Evolutionary conservation across 2,329 filamentous ascomycete species (phyloP), one percentile per base, ranked within the genome.

Genomic region (Claviceps lovelessii): DNA sequence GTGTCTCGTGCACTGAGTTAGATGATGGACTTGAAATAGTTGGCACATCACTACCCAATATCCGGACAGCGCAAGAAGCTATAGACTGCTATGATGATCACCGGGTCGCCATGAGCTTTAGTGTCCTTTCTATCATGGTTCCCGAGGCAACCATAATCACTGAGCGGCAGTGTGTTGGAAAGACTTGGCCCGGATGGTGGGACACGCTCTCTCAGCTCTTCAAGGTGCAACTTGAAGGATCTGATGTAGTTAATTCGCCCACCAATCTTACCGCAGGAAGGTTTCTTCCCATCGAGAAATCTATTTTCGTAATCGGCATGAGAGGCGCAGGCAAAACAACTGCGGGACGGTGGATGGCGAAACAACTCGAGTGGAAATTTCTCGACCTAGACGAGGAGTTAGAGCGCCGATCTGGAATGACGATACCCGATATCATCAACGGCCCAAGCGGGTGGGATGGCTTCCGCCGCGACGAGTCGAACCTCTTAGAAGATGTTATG

Each of bases 131-230:
- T 13, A 73, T 88, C 19, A 80, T 85, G 35, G 79, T 86, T 0
- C 84, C 87, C 1, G 70, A 80, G 8, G 79, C 88, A 0, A 85
- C 89, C 0, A 71, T 95, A 17, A 83, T 98, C 52, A 78, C 88
- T 2, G 93, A 98, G 67, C 86, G 90, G 57, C 90, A 95, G 64
- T 98, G 93, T 67, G 88, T 89, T 3, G 90, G 87, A 45, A 98
- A 98, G 76, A 98, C 93, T 2, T 98, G 93, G 93, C 93, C 93
- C 0, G 93, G 91, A 10, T 98, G 93, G 89, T 98, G 93, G 93
- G 93, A 98, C 68, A 82, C 84, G 19, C 72, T 97, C 55, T 84
- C 84, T 28, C 82, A 86, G 61, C 79, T 81, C 15, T 98, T 96
- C 73, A 77, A 83, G 39, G 86, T 87, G 33, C 71, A 77, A 33